Evolutionary conservation across 2,329 filamentous ascomycete genomes (phyloP), one percentile per base, ranked within the genome.

Genomic region (Harringtonia aguacate): DNA sequence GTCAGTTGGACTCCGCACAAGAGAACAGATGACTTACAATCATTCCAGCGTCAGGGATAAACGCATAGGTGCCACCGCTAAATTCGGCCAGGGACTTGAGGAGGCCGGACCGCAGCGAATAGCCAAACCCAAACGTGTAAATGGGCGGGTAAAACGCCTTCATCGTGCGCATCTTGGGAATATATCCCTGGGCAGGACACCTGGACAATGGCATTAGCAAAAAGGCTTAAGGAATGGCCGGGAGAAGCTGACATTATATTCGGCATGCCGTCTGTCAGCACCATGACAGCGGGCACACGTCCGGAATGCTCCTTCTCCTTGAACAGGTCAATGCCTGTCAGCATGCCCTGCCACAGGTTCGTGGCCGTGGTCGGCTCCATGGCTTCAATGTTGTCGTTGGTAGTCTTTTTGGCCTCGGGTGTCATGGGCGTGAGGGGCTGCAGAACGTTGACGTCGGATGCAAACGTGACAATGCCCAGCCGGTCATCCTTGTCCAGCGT

Each of bases 11-110:
- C n/a, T n/a, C n/a, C n/a, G n/a, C 15, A 14, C 17, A 15, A 20
- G 29, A 18, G 21, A n/a, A 17, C 10, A 8, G 4, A 38, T 18
- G 13, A 50, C 62, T 45, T 49, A 67, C 64, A 47, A 81, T 73
- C 74, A 81, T 79, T 46, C 75, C 72, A 0, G 73, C 68, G 43
- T 81, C 76, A 0, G 75, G 72, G 17, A 81, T 80, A 49, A 79
- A 81, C 9, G 73, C 62, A 46, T 77, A 81, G 54, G 69, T 75
- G 2, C 77, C 77, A 3, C 67, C 62, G 0, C 72, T 69, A 39
- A 72, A 59, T 52, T 80, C 75, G 2, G 76, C 69, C 38, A 81
- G 74, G 3, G 75, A 74, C 57, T 77, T 76, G 43, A 81, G 62
- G 17, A 80, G 59, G 0, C 70, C 72, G 0, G 76, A 74, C 7